Percentiles rank a stretch among this genome's conserved stretches.
Conservation (phyloP, 164 flowering plant species). For the Dillenia suffruticosa region DNA sequence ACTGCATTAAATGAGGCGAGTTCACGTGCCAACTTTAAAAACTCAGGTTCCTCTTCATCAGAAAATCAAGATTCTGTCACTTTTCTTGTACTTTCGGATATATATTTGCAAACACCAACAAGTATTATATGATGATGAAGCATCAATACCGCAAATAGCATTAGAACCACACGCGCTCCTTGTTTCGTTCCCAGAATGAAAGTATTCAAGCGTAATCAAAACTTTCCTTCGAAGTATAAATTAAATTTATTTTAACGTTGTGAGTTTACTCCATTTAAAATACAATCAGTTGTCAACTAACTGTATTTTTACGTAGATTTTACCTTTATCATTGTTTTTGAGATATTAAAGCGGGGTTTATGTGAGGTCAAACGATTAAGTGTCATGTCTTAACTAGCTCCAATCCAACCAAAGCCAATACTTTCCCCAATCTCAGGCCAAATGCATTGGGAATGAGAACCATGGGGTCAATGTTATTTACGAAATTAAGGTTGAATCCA, state of each 20-base stretch:
- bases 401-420: too few relatives aligned
- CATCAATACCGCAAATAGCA: neutral
- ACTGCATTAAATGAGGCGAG: slow-evolving; percentile 17
- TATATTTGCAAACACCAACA: slow-evolving; percentile 15
- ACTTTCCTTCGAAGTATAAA: slow-evolving; percentile 7
- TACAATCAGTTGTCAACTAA: slow-evolving; percentile 5
- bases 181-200: slow-evolving; percentile 25
- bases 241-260: neutral
- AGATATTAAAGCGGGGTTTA: too few relatives aligned
- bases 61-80: slow-evolving; percentile 11
- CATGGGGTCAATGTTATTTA: too few relatives aligned
- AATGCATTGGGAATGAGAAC: too few relatives aligned
- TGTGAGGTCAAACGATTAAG: too few relatives aligned
- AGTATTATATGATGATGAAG: neutral
- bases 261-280: neutral
- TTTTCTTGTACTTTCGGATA: slow-evolving; percentile 6
- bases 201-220: slow-evolving; percentile 8
- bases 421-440: too few relatives aligned
- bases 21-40: slow-evolving; percentile 17
- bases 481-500: too few relatives aligned
- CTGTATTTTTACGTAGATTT: slow-evolving; percentile 1
- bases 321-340: neutral
- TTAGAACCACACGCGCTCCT: neutral
- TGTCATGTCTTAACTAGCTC: too few relatives aligned
- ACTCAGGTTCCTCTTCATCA: slow-evolving; percentile 20